A percentile compares a stretch with the other conserved stretches of the same genome.
These are phyloP conservation scores for Apiospora kogelbergensis DNA, from an alignment of 2,329 filamentous ascomycete genomes.

Conservation along the genomic window DNA sequence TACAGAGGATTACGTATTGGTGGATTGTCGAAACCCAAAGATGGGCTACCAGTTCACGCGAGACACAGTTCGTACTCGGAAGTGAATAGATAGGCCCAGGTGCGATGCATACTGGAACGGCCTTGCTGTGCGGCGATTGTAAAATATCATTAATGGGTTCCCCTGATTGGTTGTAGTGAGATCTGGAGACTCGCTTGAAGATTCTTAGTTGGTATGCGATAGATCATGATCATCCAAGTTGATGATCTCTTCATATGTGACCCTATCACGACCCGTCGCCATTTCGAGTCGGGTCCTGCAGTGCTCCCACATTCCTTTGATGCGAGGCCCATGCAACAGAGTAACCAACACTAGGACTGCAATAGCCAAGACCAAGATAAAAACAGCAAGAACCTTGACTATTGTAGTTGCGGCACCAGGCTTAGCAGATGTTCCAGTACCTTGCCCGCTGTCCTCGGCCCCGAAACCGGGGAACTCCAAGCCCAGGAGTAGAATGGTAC, in stretches of 20 bases:
- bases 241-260: conserved; percentile 5
- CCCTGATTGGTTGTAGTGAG: no score
- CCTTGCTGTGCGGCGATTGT: no score
- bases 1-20: not conserved
- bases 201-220: not conserved
- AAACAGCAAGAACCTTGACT: not conserved
- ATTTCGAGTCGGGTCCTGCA: not conserved
- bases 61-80: conserved; percentile 14
- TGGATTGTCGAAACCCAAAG: conserved; percentile 12
- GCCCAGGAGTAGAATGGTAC: conserved; percentile 95
- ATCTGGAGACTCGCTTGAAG: not conserved
- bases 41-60: conserved; percentile 12
- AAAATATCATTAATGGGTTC: not conserved
- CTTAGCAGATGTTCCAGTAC: not conserved
- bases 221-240: not conserved
- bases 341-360: not conserved
- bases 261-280: not conserved
- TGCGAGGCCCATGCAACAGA: not conserved
- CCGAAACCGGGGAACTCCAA: conserved; percentile 54
- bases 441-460: not conserved
- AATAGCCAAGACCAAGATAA: not conserved
- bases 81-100: not conserved
- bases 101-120: not conserved
- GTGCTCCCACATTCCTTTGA: not conserved
- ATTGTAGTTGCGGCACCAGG: not conserved